A percentile compares a stretch with the other conserved stretches of the same genome.
These are phyloP conservation scores for Cladosporium sp. DNA, from an alignment of 2,329 filamentous ascomycete genomes.

Conservation along the genomic window DNA sequence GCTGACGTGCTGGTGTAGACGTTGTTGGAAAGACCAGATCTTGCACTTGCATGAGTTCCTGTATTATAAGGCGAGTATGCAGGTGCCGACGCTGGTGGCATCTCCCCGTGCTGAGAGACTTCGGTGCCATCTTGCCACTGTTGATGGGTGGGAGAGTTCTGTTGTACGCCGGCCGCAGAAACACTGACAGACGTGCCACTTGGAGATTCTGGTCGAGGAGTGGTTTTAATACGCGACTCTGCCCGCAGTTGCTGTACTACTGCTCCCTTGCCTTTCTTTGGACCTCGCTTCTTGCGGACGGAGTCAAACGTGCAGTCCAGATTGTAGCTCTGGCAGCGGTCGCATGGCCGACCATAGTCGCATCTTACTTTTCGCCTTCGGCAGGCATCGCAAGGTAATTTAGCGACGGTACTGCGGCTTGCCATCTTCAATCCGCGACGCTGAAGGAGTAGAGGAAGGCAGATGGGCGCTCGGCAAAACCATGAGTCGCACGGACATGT, in stretches of 20 bases:
- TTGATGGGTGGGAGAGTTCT: background rate
- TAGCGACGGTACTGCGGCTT: background rate
- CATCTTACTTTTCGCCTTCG: constrained; percentile 23
- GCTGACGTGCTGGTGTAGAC: background rate
- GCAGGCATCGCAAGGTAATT: constrained; percentile 22
- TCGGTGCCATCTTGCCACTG: constrained; percentile 1
- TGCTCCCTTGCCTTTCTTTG: constrained; percentile 20
- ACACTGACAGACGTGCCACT: background rate
- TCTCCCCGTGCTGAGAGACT: background rate
- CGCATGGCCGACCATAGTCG: constrained; percentile 24
- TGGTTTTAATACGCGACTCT: background rate
- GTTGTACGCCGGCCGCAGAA: background rate
- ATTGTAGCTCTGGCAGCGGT: constrained; percentile 20
- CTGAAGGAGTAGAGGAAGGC: background rate
- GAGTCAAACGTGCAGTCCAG: constrained; percentile 21
- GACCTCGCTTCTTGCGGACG: constrained; percentile 21
- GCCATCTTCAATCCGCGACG: background rate
- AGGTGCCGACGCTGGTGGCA: background rate
- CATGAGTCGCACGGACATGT: background rate
- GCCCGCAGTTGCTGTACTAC: constrained; percentile 22
- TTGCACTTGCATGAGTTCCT: background rate
- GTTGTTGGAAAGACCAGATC: background rate
- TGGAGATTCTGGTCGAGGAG: background rate
- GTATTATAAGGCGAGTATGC: background rate
- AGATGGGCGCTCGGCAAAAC: background rate